phyloP scores from a whole-genome alignment of 2,329 filamentous ascomycete species.

The Chrysoporthe deuterocubensis region DNA sequence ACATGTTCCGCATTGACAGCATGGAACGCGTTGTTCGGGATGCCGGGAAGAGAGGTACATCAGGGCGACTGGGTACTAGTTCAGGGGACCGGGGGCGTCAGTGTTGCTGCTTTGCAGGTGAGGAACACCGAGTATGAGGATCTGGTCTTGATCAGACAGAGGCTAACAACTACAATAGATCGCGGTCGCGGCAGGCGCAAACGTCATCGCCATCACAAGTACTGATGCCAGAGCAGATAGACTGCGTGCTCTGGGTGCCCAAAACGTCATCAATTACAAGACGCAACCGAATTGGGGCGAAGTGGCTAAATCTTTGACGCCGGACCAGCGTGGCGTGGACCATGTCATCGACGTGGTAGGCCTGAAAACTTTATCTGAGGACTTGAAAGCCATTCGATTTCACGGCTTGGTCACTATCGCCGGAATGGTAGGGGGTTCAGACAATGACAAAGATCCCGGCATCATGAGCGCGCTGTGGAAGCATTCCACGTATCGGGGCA shows the following conservation, averaged over 20 bases:
- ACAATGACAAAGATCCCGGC: conserved; percentile 31
- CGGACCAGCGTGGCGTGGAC: conserved; percentile 57
- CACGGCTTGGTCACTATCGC: conserved; percentile 41
- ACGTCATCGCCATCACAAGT: conserved; percentile 63
- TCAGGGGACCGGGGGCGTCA: conserved; percentile 47
- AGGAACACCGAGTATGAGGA: background rate
- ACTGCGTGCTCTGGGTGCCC: conserved; percentile 60
- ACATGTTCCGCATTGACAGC: conserved; percentile 56
- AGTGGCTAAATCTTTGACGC: conserved; percentile 54
- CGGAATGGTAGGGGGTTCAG: conserved; percentile 40
- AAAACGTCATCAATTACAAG: conserved; percentile 65
- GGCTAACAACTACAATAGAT: conserved; percentile 15
- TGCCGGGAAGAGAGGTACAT: conserved; percentile 46
- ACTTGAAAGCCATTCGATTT: conserved; percentile 51
- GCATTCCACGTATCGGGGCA: conserved; percentile 37
- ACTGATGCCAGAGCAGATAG: conserved; percentile 57
- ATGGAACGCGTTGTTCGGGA: conserved; percentile 55
- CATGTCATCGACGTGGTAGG: conserved; percentile 71
- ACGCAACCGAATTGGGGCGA: conserved; percentile 60
- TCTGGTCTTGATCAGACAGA: background rate
- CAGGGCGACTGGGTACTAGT: conserved; percentile 40
- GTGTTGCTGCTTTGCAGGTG: conserved; percentile 43
- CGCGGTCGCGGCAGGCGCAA: conserved; percentile 54
- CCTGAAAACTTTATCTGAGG: conserved; percentile 61
- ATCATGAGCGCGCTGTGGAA: conserved; percentile 34